A percentile compares a stretch with the other conserved stretches of the same genome.
phyloP scores from a whole-genome alignment of 1,284 basidiomycete species.

The Trichosporon sp. region DNA sequence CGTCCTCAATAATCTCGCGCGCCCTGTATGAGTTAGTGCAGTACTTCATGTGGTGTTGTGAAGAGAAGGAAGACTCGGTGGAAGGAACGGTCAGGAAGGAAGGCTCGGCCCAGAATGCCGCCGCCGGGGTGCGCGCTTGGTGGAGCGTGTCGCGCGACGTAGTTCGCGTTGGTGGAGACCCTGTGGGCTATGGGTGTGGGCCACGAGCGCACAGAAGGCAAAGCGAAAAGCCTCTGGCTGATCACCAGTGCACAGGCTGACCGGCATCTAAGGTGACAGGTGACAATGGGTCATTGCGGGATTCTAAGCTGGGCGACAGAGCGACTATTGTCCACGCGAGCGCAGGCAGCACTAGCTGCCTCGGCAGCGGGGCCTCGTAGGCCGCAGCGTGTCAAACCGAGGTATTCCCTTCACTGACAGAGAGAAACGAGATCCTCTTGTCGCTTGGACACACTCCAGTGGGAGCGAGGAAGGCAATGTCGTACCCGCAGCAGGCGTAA shows the following conservation, averaged over 20 bases:
- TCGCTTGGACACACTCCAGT: background rate
- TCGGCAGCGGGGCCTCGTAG: background rate
- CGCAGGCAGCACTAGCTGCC: background rate
- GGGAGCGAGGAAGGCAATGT: background rate
- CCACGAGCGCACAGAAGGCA: background rate
- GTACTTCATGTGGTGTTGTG: background rate
- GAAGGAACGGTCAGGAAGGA: background rate
- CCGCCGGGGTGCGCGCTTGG: background rate
- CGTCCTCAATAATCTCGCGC: constrained; percentile 72
- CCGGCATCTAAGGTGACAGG: background rate
- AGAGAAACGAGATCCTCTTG: background rate
- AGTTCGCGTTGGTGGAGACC: background rate
- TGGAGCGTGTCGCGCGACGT: background rate
- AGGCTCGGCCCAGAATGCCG: constrained; percentile 1
- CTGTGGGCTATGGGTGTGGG: background rate
- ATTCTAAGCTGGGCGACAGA: background rate
- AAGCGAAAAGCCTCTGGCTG: background rate
- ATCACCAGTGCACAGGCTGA: background rate
- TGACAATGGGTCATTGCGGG: background rate
- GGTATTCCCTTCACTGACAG: background rate
- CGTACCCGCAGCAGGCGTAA: background rate
- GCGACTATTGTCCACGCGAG: background rate
- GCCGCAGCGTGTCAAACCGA: background rate
- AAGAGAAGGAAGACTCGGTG: background rate
- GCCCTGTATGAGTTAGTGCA: constrained; percentile 55